Conservation (phyloP, 495 filamentous ascomycete genomes). For the Aspergillus sclerotiicarbonarius region DNA sequence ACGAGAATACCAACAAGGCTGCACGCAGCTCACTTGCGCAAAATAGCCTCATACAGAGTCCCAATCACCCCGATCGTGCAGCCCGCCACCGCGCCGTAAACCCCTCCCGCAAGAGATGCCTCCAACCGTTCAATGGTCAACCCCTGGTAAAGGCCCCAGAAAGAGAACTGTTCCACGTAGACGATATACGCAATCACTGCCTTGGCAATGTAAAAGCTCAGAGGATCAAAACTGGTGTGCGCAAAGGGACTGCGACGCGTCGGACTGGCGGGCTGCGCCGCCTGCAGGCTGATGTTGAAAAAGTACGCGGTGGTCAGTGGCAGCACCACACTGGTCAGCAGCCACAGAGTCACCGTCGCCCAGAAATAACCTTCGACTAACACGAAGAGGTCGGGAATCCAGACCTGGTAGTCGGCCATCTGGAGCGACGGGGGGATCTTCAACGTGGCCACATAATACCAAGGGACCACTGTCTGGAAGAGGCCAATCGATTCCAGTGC, state of each 20-base stretch:
- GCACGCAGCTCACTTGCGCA: too few relatives aligned
- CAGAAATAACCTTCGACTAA: slow-evolving; percentile 79
- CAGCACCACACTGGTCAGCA: slow-evolving; percentile 63
- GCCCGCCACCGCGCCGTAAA: slow-evolving; percentile 67
- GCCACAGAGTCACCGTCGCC: slow-evolving; percentile 77
- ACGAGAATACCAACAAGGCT: too few relatives aligned
- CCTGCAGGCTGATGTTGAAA: slow-evolving; percentile 69
- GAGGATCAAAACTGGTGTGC: slow-evolving; percentile 67
- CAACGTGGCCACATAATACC: slow-evolving; percentile 66
- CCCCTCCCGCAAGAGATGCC: slow-evolving; percentile 66
- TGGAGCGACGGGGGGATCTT: slow-evolving; percentile 37
- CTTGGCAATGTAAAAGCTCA: slow-evolving; percentile 86
- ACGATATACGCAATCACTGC: slow-evolving; percentile 75
- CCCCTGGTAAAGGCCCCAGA: slow-evolving; percentile 59
- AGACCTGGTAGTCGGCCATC: slow-evolving; percentile 49
- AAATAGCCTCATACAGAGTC: slow-evolving; percentile 78
- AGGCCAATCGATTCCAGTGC: slow-evolving; percentile 54
- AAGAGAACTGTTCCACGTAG: slow-evolving; percentile 66
- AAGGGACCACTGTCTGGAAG: slow-evolving; percentile 49
- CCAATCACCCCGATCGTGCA: slow-evolving; percentile 66
- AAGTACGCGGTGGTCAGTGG: slow-evolving; percentile 77
- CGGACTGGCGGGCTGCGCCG: slow-evolving; percentile 29
- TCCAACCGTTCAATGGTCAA: slow-evolving; percentile 61
- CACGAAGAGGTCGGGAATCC: slow-evolving; percentile 76
- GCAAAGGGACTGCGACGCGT: slow-evolving; percentile 23